Conservation (phyloP, 2,329 filamentous ascomycete species). For the Gaeumannomyces tritici region DNA sequence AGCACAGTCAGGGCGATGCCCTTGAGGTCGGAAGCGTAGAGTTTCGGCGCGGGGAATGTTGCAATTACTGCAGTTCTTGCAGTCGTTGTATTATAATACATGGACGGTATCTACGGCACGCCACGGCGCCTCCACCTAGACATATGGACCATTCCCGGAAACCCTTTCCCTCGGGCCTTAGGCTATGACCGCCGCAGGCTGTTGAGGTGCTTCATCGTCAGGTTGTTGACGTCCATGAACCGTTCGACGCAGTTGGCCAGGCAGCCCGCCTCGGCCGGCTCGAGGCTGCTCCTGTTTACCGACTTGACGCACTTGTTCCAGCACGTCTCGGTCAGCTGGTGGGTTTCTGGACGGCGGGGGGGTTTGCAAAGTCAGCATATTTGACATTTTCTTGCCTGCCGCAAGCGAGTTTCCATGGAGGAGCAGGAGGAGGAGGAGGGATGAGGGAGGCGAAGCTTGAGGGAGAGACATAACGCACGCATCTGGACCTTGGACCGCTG, state of each 20-base stretch:
- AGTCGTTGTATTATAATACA: neutral
- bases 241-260: slow-evolving; percentile 88
- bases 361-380: neutral
- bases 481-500: slow-evolving; percentile 65
- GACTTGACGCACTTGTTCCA: slow-evolving; percentile 88
- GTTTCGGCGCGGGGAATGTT: neutral
- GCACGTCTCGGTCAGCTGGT: slow-evolving; percentile 62
- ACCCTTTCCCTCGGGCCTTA: too few relatives aligned
- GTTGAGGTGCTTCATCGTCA: slow-evolving; percentile 80
- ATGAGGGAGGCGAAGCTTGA: too few relatives aligned
- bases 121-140: too few relatives aligned
- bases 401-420: neutral
- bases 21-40: neutral
- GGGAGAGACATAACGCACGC: slow-evolving; percentile 44
- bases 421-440: neutral
- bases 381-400: too few relatives aligned
- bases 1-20: too few relatives aligned
- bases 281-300: slow-evolving; percentile 64
- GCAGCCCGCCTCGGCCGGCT: slow-evolving; percentile 71
- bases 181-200: slow-evolving; percentile 29
- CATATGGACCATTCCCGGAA: neutral
- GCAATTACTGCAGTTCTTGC: too few relatives aligned
- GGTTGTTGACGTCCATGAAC: slow-evolving; percentile 80
- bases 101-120: neutral
- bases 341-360: slow-evolving; percentile 32